Base-by-base conservation (phyloP, 192 early-diverging fungal genomes). In the Backusella luteola region DNA sequence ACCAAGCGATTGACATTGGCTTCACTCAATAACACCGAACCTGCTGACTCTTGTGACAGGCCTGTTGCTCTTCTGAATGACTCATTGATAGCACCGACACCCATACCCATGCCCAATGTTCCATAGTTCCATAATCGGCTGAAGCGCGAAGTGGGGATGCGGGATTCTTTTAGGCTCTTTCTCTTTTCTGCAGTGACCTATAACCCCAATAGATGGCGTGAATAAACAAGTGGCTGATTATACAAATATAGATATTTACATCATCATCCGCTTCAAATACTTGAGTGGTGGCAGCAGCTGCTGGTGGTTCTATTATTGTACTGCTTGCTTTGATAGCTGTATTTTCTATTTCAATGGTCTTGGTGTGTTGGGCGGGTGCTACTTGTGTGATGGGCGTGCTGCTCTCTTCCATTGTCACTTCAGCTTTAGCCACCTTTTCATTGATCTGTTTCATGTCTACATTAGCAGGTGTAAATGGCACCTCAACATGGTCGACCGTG, bases 1-100 rank as follows among this genome's bases (percentile, higher is more conserved):
- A 97, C 96, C 14, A 99, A 84, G 4, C 92, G 89, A 75, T 99
- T 94, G 39, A 98, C 87, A 79, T 97, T 99, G 0, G 85, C 84
- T 12, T 87, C 87, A 67, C 84, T 94, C 44, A 99, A 75, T 76
- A 95, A 87, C 4, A 86, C 73, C 1, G 91, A 90, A 6, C 71
- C 56, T 75, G 70, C 63, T 42, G 73, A 34, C 3, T 36, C 34
- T 56, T 74, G 77, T 6, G 85, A 86, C 23, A 89, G 36, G n/a
- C 90, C 89, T 26, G 85, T 85, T 75, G 83, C 86, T 39, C 93
- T 87, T 49, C 81, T 80, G 17, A 94, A 66, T 4, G 91, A 85
- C 71, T 94, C 95, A 59, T 84, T 83, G 6, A 92, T 77, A 1
- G 92, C 91, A 26, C 95, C 95, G 7, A 91, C 67, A 0, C 93